phyloP scores from a whole-genome alignment of 768 basidiomycete species.

The Galerina sulciceps region DNA sequence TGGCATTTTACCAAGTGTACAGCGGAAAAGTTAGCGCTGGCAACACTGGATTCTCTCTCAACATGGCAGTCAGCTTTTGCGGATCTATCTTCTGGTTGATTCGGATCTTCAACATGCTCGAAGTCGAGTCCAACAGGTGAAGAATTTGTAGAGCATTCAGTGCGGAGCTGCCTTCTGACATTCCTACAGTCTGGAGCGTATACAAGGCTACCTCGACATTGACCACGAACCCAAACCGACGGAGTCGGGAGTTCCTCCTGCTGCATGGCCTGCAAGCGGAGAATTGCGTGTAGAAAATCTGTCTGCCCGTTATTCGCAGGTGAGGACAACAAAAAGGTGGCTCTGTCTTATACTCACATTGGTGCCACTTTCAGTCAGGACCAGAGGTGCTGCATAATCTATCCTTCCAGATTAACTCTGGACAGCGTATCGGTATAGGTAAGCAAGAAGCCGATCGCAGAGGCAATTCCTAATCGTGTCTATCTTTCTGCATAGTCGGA shows the following conservation, averaged over 20 bases:
- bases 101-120: constrained; percentile 44
- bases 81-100: constrained; percentile 56
- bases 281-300: constrained; percentile 52
- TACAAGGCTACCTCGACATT: constrained; percentile 63
- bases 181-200: constrained; percentile 60
- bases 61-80: constrained; percentile 62
- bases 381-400: constrained; percentile 53
- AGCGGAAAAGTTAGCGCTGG: constrained; percentile 40
- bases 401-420: constrained; percentile 54
- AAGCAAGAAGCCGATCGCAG: background rate
- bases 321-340: background rate
- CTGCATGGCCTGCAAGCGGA: constrained; percentile 62
- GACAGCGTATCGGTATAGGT: constrained; percentile 58
- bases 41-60: constrained; percentile 57
- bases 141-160: background rate
- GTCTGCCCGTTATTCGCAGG: constrained; percentile 49
- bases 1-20: constrained; percentile 60
- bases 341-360: background rate
- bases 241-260: constrained; percentile 47
- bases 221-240: constrained; percentile 55
- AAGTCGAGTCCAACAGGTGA: constrained; percentile 39
- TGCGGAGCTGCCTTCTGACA: background rate
- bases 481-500: constrained; percentile 33
- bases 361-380: constrained; percentile 29
- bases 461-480: background rate